Base-by-base conservation (phyloP, 805 yeast genomes). In the Candida nitratophila region DNA sequence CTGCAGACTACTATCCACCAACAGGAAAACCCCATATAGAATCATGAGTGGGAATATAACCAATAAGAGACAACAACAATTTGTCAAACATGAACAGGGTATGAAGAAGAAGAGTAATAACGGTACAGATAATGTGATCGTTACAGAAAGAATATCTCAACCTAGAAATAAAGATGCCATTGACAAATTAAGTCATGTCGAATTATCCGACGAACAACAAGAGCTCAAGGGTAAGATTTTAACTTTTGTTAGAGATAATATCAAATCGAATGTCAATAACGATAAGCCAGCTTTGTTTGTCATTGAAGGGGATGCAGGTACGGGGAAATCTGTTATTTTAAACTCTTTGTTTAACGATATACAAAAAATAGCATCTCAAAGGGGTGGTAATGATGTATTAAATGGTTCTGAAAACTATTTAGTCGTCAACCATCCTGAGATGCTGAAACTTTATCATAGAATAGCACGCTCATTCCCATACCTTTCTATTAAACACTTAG, bases 251-350 rank as follows among this genome's bases (percentile, higher is more conserved):
- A 51, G 58, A 29, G 43, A 52, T 0, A 39, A 45, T 15, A 46
- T 45, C 41, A 32, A 44, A n/a, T 42, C 42, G 1, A 43, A 48
- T 30, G n/a, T 22, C 5, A 45, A 50, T 3, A 10, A 24, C 27
- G 48, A 45, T 26, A 49, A 43, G 33, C 56, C 70, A 1, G 57
- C 71, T 0, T 59, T 68, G 49, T 70, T 63, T 50, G 68, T 70
- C 1, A 68, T 71, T 41, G 64, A 69, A 47, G 76, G 76, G 41
- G 73, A 69, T 55, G 75, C 76, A 6, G 76, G 76, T 21, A 71
- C 76, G 0, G 76, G 76, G 12, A 71, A 71, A 48, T 64, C 71
- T 15, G 74, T 68, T 3, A 60, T 71, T 10, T 50, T 71, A 44
- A 71, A 71, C 43, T 53, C 73, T 7, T 39, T 71, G 22, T 70